These are phyloP conservation scores for Polyporus tsugae DNA, from an alignment of 1,284 basidiomycete species.

Conservation along the genomic window DNA sequence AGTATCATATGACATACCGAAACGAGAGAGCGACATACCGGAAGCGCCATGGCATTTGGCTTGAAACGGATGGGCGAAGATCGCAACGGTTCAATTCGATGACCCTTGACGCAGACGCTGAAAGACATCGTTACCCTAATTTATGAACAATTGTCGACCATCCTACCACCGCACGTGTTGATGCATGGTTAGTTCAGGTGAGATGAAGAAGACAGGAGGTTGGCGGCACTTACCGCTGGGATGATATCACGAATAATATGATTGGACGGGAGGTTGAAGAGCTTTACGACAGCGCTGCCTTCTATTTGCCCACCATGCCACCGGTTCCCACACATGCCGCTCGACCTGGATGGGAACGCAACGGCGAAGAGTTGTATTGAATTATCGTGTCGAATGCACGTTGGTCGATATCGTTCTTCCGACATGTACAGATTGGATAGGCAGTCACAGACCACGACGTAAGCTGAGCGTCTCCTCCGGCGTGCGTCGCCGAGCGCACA, in stretches of 20 bases:
- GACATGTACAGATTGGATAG: neutral
- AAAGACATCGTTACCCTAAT: neutral
- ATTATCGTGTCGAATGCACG: neutral
- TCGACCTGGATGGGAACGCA: neutral
- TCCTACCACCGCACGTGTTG: constrained; percentile 1
- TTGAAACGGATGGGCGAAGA: neutral
- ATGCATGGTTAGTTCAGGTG: constrained; percentile 8
- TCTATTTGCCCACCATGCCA: neutral
- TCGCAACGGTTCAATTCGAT: neutral
- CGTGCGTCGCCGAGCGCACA: constrained; percentile 1
- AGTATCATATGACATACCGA: neutral
- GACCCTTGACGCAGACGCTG: neutral
- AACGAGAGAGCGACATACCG: neutral
- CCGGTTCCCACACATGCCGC: neutral
- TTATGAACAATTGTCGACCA: neutral
- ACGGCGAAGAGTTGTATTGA: neutral
- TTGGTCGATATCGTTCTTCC: neutral
- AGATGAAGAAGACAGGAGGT: neutral
- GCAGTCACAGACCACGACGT: neutral
- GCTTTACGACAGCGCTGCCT: neutral
- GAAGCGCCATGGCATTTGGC: neutral
- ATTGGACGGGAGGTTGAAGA: neutral
- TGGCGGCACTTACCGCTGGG: neutral
- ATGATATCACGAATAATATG: neutral
- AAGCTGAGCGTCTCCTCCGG: neutral